These are phyloP conservation scores for Tricholoma terreum DNA, from an alignment of 768 basidiomycete genomes.

Conservation along the genomic window DNA sequence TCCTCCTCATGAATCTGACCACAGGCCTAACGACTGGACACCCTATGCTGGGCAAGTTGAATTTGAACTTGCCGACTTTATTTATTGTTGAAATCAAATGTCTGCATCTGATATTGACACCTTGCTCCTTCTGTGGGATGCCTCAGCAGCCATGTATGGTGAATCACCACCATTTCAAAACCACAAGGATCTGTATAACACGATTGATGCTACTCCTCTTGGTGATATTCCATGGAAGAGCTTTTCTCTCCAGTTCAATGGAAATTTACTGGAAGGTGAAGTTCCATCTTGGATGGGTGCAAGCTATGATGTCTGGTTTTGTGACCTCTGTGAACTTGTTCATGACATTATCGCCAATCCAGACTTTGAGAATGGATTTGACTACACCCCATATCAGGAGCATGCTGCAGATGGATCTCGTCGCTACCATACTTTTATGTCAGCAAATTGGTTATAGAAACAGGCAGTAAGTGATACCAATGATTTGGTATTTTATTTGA, in stretches of 20 bases:
- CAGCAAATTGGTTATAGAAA: conserved; percentile 34
- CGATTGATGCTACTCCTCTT: conserved; percentile 21
- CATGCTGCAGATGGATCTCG: conserved; percentile 18
- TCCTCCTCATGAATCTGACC: too few species aligned
- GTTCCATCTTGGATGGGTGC: too few species aligned
- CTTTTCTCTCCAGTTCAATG: conserved; percentile 15
- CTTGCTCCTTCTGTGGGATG: conserved; percentile 19
- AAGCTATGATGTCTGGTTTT: too few species aligned
- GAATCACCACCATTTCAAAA: conserved; percentile 18
- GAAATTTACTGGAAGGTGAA: conserved; percentile 10
- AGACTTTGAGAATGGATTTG: conserved; percentile 29
- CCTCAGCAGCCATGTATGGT: conserved; percentile 3
- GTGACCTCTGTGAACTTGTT: neutral
- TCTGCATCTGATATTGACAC: conserved; percentile 14
- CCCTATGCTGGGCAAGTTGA: too few species aligned
- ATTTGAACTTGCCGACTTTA: conserved; percentile 10
- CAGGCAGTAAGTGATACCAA: conserved; percentile 11
- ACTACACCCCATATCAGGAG: conserved; percentile 27
- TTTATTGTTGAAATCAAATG: conserved; percentile 18
- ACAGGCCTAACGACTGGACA: too few species aligned
- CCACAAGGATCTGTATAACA: conserved; percentile 20
- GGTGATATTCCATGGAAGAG: conserved; percentile 15
- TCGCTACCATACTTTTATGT: conserved; percentile 35
- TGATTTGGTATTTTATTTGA: too few species aligned
- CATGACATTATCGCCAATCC: conserved; percentile 29